Conservation (phyloP, 345 rosid species). For the Murraya paniculata region DNA sequence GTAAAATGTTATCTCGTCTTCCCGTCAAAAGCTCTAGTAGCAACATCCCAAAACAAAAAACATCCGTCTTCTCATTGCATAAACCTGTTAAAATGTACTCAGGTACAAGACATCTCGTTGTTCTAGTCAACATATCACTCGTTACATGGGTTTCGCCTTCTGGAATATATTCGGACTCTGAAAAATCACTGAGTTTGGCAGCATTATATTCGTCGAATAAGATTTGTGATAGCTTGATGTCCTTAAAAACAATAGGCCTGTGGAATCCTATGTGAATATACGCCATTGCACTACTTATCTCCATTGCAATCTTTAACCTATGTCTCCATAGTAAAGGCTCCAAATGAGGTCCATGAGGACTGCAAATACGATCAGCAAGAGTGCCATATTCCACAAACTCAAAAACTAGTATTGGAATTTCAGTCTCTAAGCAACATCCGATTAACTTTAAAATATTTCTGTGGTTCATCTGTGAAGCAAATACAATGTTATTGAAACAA, state of each 20-base stretch:
- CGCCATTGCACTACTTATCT: slow-evolving; percentile 18
- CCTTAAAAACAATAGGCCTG: slow-evolving; percentile 20
- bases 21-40: slow-evolving; percentile 18
- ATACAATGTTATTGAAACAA: slow-evolving; percentile 12
- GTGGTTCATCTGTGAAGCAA: slow-evolving; percentile 18
- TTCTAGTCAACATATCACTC: not conserved
- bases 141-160: slow-evolving; percentile 14
- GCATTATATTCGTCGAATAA: slow-evolving; percentile 5
- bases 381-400: slow-evolving; percentile 9
- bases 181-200: slow-evolving; percentile 22
- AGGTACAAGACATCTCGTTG: not conserved
- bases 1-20: not conserved
- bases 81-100: not conserved
- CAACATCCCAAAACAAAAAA: slow-evolving; percentile 17
- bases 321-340: slow-evolving; percentile 11
- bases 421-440: slow-evolving; percentile 30
- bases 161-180: slow-evolving; percentile 16
- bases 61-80: slow-evolving; percentile 29
- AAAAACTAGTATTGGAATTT: slow-evolving; percentile 9
- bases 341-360: not conserved
- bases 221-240: slow-evolving; percentile 10
- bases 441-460: slow-evolving; percentile 22
- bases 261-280: slow-evolving; percentile 20
- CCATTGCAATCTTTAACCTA: slow-evolving; percentile 25
- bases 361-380: slow-evolving; percentile 7